phyloP scores from a whole-genome alignment of 352 stramenopile genomes.

The Pythium dissimile region DNA sequence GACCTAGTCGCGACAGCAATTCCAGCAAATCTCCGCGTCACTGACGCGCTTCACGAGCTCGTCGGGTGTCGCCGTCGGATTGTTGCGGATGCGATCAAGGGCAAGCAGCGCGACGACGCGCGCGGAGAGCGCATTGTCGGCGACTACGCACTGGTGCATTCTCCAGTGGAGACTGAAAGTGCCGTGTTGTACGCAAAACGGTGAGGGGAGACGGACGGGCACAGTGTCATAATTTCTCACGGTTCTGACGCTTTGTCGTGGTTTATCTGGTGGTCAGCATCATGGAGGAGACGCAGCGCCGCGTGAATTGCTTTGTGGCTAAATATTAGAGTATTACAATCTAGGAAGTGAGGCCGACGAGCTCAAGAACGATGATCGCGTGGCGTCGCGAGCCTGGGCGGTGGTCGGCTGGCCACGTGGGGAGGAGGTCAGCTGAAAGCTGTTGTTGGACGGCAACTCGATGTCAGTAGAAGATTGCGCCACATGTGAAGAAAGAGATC shows the following conservation, averaged over 20 bases:
- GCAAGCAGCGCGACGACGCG: constrained; percentile 69
- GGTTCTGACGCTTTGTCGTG: too few species aligned
- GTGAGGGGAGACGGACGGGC: constrained; percentile 6
- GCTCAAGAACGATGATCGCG: constrained; percentile 1
- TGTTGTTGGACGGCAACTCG: neutral
- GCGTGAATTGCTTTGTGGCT: constrained; percentile 19
- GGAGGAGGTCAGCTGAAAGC: neutral
- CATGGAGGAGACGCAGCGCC: constrained; percentile 7
- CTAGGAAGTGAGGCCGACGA: constrained; percentile 15
- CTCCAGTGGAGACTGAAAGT: constrained; percentile 16
- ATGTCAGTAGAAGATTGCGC: constrained; percentile 6
- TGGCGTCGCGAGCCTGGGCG: neutral
- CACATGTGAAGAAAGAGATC: neutral
- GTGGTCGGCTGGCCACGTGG: neutral
- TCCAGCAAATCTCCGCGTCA: constrained; percentile 26
- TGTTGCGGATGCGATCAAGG: constrained; percentile 49
- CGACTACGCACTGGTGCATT: constrained; percentile 68
- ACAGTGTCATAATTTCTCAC: too few species aligned
- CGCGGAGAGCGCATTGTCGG: constrained; percentile 66
- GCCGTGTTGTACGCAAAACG: constrained; percentile 21
- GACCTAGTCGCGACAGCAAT: constrained; percentile 46
- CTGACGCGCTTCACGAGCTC: constrained; percentile 59
- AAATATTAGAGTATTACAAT: constrained; percentile 10
- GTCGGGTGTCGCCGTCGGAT: constrained; percentile 50
- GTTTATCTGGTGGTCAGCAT: neutral